These are phyloP conservation scores for Ilex aquifolium DNA, from an alignment of 257 asterid species.

Conservation along the genomic window DNA sequence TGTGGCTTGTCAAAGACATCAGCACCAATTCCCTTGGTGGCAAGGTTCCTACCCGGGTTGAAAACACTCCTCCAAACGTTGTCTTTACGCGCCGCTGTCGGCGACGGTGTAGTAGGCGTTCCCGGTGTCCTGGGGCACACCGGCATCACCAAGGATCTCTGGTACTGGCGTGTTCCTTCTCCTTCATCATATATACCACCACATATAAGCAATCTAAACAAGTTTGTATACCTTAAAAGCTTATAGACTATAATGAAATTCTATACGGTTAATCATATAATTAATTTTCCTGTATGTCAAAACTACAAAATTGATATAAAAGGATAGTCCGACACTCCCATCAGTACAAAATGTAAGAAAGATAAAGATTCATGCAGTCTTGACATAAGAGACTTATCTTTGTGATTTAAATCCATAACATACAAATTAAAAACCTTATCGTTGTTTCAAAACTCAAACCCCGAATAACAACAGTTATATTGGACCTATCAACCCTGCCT, in stretches of 20 bases:
- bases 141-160: conserved; percentile 11
- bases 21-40: conserved; percentile 64
- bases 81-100: conserved; percentile 50
- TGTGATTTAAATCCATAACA: too few species aligned
- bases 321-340: too few species aligned
- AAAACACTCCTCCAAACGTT: conserved; percentile 99
- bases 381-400: too few species aligned
- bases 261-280: too few species aligned
- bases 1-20: conserved; percentile 76
- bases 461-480: too few species aligned
- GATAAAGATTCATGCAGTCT: too few species aligned
- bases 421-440: too few species aligned
- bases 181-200: conserved; percentile 27
- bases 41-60: conserved; percentile 87
- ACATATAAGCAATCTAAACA: background rate
- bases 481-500: background rate
- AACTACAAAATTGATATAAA: background rate
- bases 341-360: too few species aligned
- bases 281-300: too few species aligned
- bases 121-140: conserved; percentile 51
- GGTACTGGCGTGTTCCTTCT: conserved; percentile 5
- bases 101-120: conserved; percentile 51
- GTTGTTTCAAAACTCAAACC: too few species aligned
- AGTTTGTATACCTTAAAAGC: background rate
- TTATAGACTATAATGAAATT: too few species aligned